phyloP scores from a whole-genome alignment of 768 basidiomycete genomes.

The Wakefieldia striispora region DNA sequence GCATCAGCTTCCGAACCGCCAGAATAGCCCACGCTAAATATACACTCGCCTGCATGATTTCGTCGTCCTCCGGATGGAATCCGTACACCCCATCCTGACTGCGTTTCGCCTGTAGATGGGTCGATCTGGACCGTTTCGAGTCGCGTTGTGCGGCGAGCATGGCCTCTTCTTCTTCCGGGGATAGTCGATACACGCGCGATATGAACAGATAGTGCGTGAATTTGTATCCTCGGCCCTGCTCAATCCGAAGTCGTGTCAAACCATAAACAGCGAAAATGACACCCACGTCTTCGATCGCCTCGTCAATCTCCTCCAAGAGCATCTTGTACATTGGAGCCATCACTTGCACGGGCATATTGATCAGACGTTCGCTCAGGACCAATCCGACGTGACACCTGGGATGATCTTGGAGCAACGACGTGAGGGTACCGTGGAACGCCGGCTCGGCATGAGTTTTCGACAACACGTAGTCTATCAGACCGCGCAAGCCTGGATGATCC shows the following conservation, averaged over 20 bases:
- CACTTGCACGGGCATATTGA: slow-evolving; percentile 96
- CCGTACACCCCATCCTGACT: slow-evolving; percentile 50
- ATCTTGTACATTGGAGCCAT: slow-evolving; percentile 91
- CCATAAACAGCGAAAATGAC: too few species aligned
- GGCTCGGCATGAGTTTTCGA: slow-evolving; percentile 51
- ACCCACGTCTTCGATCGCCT: slow-evolving; percentile 62
- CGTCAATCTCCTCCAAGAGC: slow-evolving; percentile 79
- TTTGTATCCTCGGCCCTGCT: slow-evolving; percentile 55
- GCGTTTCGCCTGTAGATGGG: too few species aligned
- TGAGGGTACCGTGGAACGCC: slow-evolving; percentile 52
- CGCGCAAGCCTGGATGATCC: slow-evolving; percentile 70
- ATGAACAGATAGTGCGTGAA: slow-evolving; percentile 77
- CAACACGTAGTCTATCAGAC: slow-evolving; percentile 69
- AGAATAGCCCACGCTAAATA: not conserved
- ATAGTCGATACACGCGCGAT: slow-evolving; percentile 75
- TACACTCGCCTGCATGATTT: slow-evolving; percentile 54
- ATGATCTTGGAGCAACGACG: slow-evolving; percentile 34
- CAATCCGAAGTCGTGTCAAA: not conserved
- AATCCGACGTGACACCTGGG: slow-evolving; percentile 62
- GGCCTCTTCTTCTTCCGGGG: slow-evolving; percentile 62
- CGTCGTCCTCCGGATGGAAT: slow-evolving; percentile 87
- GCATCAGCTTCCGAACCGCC: not conserved
- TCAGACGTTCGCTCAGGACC: slow-evolving; percentile 81
- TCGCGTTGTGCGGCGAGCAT: slow-evolving; percentile 41
- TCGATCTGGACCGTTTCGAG: slow-evolving; percentile 37